Evolutionary conservation across 2,329 filamentous ascomycete genomes (phyloP).

Genomic region (Lecanoromycetidae sp.): DNA sequence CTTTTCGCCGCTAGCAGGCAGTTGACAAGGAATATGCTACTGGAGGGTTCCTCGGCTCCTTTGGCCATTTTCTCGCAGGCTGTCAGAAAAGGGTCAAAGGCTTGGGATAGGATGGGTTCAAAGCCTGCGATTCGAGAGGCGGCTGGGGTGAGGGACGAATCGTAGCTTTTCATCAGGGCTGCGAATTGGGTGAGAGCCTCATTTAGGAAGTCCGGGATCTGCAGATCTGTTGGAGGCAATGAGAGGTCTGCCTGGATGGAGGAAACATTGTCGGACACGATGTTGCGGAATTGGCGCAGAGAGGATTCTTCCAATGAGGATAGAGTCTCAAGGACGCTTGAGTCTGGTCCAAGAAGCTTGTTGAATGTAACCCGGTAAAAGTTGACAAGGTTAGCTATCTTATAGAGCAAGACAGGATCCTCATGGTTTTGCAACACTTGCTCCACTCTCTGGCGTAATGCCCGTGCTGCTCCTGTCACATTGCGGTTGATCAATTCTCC

Average conservation of each 20-base stretch:
- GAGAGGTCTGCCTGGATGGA: constrained; percentile 61
- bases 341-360: constrained; percentile 60
- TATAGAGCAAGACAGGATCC: constrained; percentile 77
- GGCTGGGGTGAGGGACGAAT: constrained; percentile 53
- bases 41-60: constrained; percentile 46
- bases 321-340: constrained; percentile 58
- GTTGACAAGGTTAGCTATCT: constrained; percentile 72
- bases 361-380: constrained; percentile 84
- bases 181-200: constrained; percentile 69
- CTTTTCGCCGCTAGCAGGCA: constrained; percentile 32
- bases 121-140: constrained; percentile 54
- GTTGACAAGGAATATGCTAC: constrained; percentile 41
- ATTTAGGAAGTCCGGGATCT: constrained; percentile 65
- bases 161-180: constrained; percentile 73
- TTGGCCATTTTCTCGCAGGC: constrained; percentile 60
- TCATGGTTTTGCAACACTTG: constrained; percentile 89
- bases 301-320: constrained; percentile 60
- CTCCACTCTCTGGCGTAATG: constrained; percentile 81
- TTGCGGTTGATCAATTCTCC: constrained; percentile 80
- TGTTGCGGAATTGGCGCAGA: constrained; percentile 65
- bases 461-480: constrained; percentile 64
- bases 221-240: constrained; percentile 58
- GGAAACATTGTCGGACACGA: constrained; percentile 69
- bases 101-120: constrained; percentile 60
- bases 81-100: constrained; percentile 73